A percentile compares a stretch with the other conserved stretches of the same genome.
These are phyloP conservation scores for Pulveroboletus sp. DNA, from an alignment of 768 basidiomycete species.

Conservation along the genomic window DNA sequence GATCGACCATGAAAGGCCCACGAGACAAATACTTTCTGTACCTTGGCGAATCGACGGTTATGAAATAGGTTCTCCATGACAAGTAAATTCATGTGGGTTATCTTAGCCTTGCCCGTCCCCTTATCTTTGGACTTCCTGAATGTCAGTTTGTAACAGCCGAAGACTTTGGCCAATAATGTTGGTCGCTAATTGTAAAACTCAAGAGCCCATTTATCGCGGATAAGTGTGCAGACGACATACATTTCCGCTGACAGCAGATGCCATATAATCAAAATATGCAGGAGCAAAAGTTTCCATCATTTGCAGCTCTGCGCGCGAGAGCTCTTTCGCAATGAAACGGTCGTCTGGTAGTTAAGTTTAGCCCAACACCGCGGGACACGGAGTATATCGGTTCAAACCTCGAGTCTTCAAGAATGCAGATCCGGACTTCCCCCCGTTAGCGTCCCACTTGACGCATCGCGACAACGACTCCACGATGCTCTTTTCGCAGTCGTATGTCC, in stretches of 20 bases:
- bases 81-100: constrained; percentile 89
- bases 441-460: constrained; percentile 94
- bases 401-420: constrained; percentile 94
- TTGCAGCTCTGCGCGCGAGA: constrained; percentile 86
- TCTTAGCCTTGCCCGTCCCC: constrained; percentile 58
- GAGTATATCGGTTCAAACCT: constrained; percentile 44
- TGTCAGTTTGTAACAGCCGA: constrained; percentile 93
- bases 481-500: constrained; percentile 90
- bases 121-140: constrained; percentile 78
- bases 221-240: constrained; percentile 40
- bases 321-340: constrained; percentile 97
- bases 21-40: constrained; percentile 24
- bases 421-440: constrained; percentile 93
- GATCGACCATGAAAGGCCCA: constrained; percentile 1
- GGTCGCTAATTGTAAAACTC: constrained; percentile 57
- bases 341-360: constrained; percentile 56
- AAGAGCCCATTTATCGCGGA: not conserved
- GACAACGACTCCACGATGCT: constrained; percentile 93
- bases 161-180: constrained; percentile 92
- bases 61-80: constrained; percentile 99
- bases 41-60: constrained; percentile 85
- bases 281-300: constrained; percentile 97
- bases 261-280: constrained; percentile 97
- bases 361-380: not conserved
- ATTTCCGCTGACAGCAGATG: constrained; percentile 81